Conservation (phyloP, 164 flowering plant species). For the Stephania yunnanensis region DNA sequence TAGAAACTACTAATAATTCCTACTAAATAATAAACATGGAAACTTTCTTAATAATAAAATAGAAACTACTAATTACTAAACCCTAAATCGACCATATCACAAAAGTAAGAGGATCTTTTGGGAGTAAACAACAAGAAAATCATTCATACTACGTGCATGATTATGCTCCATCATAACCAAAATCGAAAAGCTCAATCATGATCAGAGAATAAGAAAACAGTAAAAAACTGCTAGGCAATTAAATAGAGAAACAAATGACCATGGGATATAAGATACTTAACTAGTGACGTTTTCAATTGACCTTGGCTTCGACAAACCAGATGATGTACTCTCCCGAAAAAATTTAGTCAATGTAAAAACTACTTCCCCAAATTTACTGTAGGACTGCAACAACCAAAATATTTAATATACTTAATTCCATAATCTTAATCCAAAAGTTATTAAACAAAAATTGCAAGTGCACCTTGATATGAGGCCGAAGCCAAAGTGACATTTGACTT, state of each 20-base stretch:
- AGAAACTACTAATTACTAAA: too few relatives aligned
- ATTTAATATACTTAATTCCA: conserved; percentile 8
- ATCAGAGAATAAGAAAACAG: background rate
- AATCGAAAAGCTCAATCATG: background rate
- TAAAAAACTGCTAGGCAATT: background rate
- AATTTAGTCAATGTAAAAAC: conserved; percentile 73
- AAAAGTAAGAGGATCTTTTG: too few relatives aligned
- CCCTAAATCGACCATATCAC: too few relatives aligned
- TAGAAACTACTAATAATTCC: too few relatives aligned
- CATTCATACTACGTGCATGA: too few relatives aligned
- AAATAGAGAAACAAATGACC: background rate
- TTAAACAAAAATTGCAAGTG: conserved; percentile 9
- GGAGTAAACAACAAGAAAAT: too few relatives aligned
- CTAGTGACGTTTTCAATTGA: conserved; percentile 14
- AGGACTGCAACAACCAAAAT: conserved; percentile 50
- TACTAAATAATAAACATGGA: too few relatives aligned
- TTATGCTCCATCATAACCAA: background rate
- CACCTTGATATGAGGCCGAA: conserved; percentile 87
- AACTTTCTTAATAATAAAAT: too few relatives aligned
- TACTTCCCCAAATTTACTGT: conserved; percentile 84
- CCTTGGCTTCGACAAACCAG: conserved; percentile 28
- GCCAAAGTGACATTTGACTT: conserved; percentile 81
- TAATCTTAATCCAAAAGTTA: background rate
- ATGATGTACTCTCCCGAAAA: conserved; percentile 51
- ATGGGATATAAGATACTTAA: conserved; percentile 18